phyloP scores from a whole-genome alignment of 164 flowering plant genomes.

The Piper betle region DNA sequence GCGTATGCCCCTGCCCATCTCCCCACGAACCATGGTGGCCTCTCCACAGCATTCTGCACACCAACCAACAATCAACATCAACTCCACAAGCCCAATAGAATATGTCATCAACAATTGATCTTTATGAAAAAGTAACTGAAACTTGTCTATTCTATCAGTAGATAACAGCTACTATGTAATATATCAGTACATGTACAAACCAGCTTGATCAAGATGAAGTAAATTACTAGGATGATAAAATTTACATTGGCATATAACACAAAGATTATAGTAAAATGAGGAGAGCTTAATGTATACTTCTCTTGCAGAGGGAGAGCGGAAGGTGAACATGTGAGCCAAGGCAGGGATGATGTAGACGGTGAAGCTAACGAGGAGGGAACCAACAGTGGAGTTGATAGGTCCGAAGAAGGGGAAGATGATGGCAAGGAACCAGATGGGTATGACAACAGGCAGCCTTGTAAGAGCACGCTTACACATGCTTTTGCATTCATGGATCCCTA shows the following conservation, averaged over 20 bases:
- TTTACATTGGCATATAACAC: background rate
- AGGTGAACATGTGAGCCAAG: constrained; percentile 83
- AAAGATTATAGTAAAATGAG: background rate
- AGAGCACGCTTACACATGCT: constrained; percentile 86
- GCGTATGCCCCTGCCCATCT: constrained; percentile 67
- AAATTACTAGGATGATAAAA: too few species aligned
- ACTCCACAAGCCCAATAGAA: too few species aligned
- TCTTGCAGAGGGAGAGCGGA: constrained; percentile 62
- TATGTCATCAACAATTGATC: too few species aligned
- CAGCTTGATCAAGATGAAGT: too few species aligned
- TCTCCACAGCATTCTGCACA: constrained; percentile 92
- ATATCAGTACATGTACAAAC: too few species aligned
- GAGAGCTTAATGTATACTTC: constrained; percentile 34
- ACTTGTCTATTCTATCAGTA: background rate
- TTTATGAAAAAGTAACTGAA: too few species aligned
- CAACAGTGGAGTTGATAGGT: constrained; percentile 92
- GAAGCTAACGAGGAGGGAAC: constrained; percentile 93
- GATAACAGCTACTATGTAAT: too few species aligned
- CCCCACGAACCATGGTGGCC: constrained; percentile 63
- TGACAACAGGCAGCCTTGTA: constrained; percentile 87
- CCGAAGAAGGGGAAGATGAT: constrained; percentile 96
- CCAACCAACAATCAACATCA: background rate
- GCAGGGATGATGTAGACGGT: constrained; percentile 97
- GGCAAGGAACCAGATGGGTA: constrained; percentile 95
- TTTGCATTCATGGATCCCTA: constrained; percentile 91